Conservation (phyloP, 2,329 filamentous ascomycete species). For the Rhynchosporium agropyri region DNA sequence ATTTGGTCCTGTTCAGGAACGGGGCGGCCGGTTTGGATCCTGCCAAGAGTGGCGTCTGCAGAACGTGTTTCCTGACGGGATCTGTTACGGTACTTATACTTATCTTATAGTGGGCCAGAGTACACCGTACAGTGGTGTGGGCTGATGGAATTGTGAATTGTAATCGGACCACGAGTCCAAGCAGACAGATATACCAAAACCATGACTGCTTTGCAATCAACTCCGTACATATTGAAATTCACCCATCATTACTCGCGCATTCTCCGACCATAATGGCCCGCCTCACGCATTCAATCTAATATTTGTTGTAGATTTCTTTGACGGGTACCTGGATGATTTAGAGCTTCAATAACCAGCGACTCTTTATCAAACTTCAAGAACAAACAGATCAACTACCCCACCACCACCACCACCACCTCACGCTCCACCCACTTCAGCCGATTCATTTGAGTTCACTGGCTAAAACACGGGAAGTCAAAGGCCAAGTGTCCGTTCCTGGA, state of each 20-base stretch:
- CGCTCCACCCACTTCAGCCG: slow-evolving; percentile 11
- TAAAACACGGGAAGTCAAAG: slow-evolving; percentile 25
- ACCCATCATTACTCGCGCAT: slow-evolving; percentile 2
- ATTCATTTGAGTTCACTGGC: slow-evolving; percentile 26
- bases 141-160: slow-evolving; percentile 20
- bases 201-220: slow-evolving; percentile 34
- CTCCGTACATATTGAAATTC: slow-evolving; percentile 3
- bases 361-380: slow-evolving; percentile 22
- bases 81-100: not conserved
- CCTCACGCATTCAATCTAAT: slow-evolving; percentile 2
- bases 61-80: slow-evolving; percentile 1
- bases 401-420: slow-evolving; percentile 18
- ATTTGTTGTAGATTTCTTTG: slow-evolving; percentile 24
- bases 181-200: slow-evolving; percentile 34
- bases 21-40: slow-evolving; percentile 7
- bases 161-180: slow-evolving; percentile 29
- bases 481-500: slow-evolving; percentile 28
- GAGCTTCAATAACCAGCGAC: slow-evolving; percentile 25
- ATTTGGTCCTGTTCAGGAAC: slow-evolving; percentile 15
- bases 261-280: slow-evolving; percentile 2
- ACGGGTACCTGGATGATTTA: slow-evolving; percentile 11
- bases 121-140: not conserved
- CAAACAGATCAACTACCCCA: slow-evolving; percentile 12
- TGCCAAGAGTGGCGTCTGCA: slow-evolving; percentile 21
- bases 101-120: too few relatives aligned